These are phyloP conservation scores for Globisporangium viniferum DNA, from an alignment of 352 stramenopile genomes.

Conservation along the genomic window DNA sequence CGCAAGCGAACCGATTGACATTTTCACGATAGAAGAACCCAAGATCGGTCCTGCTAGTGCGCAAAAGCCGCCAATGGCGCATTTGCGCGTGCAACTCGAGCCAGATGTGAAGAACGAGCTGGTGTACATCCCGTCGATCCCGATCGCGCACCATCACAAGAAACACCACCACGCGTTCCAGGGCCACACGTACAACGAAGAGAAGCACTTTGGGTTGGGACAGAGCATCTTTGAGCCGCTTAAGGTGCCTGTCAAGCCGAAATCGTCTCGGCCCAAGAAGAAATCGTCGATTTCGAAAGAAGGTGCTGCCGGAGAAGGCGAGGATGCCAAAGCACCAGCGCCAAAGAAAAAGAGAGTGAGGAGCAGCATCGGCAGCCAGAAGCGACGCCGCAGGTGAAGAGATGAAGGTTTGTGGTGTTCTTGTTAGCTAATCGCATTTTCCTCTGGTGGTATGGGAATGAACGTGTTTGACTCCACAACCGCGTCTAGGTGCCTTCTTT, in stretches of 20 bases:
- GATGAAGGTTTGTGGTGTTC: not conserved
- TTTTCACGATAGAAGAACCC: slow-evolving; percentile 35
- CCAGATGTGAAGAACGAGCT: slow-evolving; percentile 24
- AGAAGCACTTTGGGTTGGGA: slow-evolving; percentile 65
- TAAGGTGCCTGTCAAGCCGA: slow-evolving; percentile 43
- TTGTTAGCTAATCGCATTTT: not conserved
- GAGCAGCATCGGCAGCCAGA: slow-evolving; percentile 36
- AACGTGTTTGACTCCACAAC: not conserved
- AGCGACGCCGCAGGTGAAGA: slow-evolving; percentile 38
- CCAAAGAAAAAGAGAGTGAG: slow-evolving; percentile 26
- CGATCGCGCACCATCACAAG: slow-evolving; percentile 52
- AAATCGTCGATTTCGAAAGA: slow-evolving; percentile 14
- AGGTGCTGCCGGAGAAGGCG: not conserved
- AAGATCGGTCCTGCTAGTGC: slow-evolving; percentile 3
- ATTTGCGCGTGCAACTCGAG: slow-evolving; percentile 6
- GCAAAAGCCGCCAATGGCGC: slow-evolving; percentile 14
- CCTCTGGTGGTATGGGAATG: not conserved
- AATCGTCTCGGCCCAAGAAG: slow-evolving; percentile 32
- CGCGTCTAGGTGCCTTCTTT: not conserved
- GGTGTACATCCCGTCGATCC: slow-evolving; percentile 52
- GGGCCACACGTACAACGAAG: slow-evolving; percentile 50
- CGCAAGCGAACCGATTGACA: slow-evolving; percentile 26
- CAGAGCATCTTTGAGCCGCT: slow-evolving; percentile 74
- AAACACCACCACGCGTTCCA: slow-evolving; percentile 43
- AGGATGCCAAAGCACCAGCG: not conserved